Conservation (phyloP, 176 grass and related monocot genomes). For the Canna indica region DNA sequence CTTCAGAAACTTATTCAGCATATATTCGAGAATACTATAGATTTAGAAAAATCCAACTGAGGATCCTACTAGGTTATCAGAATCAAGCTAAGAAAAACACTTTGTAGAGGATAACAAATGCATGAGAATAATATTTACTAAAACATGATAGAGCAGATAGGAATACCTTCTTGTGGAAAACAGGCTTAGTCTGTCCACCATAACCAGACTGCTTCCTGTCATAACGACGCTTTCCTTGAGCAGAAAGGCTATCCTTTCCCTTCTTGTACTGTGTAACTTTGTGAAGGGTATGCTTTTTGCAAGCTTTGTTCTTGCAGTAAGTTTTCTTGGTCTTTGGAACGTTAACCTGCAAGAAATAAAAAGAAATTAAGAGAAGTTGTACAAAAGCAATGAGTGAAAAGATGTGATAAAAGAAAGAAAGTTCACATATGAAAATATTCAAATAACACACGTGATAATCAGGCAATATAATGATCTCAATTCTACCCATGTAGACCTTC, state of each 20-base stretch:
- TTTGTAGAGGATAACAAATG: not conserved
- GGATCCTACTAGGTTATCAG: not conserved
- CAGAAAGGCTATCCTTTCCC: constrained; percentile 84
- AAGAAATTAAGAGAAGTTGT: not conserved
- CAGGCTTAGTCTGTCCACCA: constrained; percentile 93
- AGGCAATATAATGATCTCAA: no score
- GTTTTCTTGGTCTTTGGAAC: constrained; percentile 97
- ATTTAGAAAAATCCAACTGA: not conserved
- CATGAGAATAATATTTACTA: not conserved
- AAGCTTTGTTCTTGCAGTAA: constrained; percentile 95
- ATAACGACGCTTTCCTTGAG: constrained; percentile 88
- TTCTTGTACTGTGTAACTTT: constrained; percentile 98
- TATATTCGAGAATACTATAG: not conserved
- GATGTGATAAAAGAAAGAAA: no score
- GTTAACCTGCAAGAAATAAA: constrained; percentile 45
- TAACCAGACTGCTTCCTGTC: constrained; percentile 90
- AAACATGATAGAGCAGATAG: not conserved
- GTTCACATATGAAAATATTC: no score
- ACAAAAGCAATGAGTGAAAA: no score
- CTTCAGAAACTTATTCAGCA: not conserved
- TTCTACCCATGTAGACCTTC: no score
- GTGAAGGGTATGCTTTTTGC: constrained; percentile 88
- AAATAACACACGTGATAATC: no score
- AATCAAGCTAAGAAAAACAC: no score
- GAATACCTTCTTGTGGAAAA: constrained; percentile 93